Evolutionary conservation across 2,329 filamentous ascomycete species (phyloP).

Genomic region (Phialophora macrospora): DNA sequence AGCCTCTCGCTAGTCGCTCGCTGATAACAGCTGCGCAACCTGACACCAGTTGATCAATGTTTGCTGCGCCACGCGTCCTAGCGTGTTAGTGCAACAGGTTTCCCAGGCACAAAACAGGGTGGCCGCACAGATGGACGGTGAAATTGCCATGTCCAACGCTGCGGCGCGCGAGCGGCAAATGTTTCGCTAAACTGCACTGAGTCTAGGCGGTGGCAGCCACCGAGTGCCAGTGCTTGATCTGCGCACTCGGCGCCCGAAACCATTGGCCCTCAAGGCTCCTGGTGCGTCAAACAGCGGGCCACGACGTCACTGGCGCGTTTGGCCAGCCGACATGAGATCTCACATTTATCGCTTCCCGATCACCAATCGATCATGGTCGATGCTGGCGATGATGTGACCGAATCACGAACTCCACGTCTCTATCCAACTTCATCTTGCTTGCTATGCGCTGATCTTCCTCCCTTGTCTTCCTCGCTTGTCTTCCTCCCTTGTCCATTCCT

Average conservation of each 20-base stretch:
- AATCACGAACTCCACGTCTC: constrained; percentile 7
- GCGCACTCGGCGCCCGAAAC: background rate
- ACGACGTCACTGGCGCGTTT: constrained; percentile 16
- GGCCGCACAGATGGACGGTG: background rate
- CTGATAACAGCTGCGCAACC: too few species aligned
- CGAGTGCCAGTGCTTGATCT: constrained; percentile 15
- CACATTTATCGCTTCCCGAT: background rate
- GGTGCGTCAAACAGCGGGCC: background rate
- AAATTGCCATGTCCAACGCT: constrained; percentile 11
- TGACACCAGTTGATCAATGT: background rate
- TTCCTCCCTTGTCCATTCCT: constrained; percentile 14
- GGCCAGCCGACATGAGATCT: constrained; percentile 9
- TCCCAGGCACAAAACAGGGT: background rate
- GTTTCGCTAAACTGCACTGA: constrained; percentile 7
- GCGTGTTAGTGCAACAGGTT: background rate
- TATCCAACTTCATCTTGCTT: constrained; percentile 21
- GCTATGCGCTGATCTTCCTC: constrained; percentile 14
- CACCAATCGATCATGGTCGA: background rate
- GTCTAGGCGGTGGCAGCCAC: constrained; percentile 9
- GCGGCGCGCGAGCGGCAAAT: background rate
- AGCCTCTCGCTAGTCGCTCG: too few species aligned
- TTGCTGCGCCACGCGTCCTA: background rate
- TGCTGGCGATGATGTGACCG: background rate
- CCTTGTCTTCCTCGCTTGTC: background rate
- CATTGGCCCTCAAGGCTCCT: constrained; percentile 11